Conservation (phyloP, 2,329 filamentous ascomycete genomes). For the Sordariomycetes sp. region DNA sequence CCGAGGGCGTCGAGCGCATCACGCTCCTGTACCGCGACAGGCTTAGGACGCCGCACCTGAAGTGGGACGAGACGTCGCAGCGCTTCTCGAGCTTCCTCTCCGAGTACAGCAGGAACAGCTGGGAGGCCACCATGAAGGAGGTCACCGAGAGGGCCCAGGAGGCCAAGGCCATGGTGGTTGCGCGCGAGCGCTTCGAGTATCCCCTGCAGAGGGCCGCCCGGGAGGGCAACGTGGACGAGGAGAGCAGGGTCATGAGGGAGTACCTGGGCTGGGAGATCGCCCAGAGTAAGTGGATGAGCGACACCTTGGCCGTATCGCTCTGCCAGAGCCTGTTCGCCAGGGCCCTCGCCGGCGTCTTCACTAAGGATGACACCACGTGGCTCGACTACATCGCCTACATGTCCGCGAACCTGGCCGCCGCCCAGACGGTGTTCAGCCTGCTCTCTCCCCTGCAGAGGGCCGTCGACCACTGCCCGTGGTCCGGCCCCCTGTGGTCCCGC, state of each 20-base stretch:
- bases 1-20: slow-evolving; percentile 51
- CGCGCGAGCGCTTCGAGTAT: slow-evolving; percentile 59
- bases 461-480: slow-evolving; percentile 87
- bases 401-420: slow-evolving; percentile 32
- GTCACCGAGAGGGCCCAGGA: slow-evolving; percentile 51
- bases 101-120: slow-evolving; percentile 58
- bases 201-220: slow-evolving; percentile 49
- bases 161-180: slow-evolving; percentile 48
- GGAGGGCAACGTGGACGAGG: slow-evolving; percentile 41
- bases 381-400: slow-evolving; percentile 74
- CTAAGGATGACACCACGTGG: slow-evolving; percentile 68
- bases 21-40: slow-evolving; percentile 61
- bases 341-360: slow-evolving; percentile 59
- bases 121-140: slow-evolving; percentile 63
- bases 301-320: slow-evolving; percentile 26
- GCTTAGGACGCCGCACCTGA: slow-evolving; percentile 60
- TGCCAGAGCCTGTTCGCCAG: slow-evolving; percentile 66
- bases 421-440: slow-evolving; percentile 24
- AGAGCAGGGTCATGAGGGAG: slow-evolving; percentile 42
- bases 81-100: slow-evolving; percentile 66
- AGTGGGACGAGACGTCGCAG: slow-evolving; percentile 66
- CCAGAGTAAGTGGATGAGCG: slow-evolving; percentile 35
- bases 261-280: slow-evolving; percentile 82
- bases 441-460: slow-evolving; percentile 70
- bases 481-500: slow-evolving; percentile 80